Evolutionary conservation across 2,329 filamentous ascomycete genomes (phyloP).

Genomic region (Aspergillus novofumigatus): DNA sequence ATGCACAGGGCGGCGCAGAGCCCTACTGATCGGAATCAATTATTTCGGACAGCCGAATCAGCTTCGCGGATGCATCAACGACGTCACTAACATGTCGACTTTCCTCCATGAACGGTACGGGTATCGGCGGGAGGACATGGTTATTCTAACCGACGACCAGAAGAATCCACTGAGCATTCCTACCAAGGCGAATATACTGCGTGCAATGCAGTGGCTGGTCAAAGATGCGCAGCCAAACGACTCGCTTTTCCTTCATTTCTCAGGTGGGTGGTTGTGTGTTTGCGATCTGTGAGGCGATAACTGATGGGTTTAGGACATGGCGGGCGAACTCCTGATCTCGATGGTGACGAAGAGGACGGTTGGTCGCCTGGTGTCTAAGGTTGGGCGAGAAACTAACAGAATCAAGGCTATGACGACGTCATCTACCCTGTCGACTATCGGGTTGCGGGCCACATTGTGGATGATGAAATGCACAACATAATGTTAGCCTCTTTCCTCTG

Average conservation of each 20-base stretch:
- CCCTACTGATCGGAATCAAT: constrained; percentile 89
- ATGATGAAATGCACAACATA: constrained; percentile 72
- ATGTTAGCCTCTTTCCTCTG: constrained; percentile 40
- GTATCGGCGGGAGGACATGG: constrained; percentile 95
- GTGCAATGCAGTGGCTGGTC: constrained; percentile 98
- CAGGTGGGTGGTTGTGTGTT: constrained; percentile 52
- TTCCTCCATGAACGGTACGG: constrained; percentile 82
- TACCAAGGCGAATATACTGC: constrained; percentile 87
- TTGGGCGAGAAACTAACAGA: neutral
- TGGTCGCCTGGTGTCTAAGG: neutral
- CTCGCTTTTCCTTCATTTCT: constrained; percentile 95
- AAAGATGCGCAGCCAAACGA: constrained; percentile 90
- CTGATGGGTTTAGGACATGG: constrained; percentile 55
- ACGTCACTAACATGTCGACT: constrained; percentile 91
- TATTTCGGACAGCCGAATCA: constrained; percentile 90
- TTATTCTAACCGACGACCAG: constrained; percentile 92
- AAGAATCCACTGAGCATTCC: constrained; percentile 96
- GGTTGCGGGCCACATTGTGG: constrained; percentile 66
- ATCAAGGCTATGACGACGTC: constrained; percentile 63
- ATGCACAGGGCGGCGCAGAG: constrained; percentile 83
- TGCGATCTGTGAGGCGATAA: neutral
- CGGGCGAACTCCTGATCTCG: constrained; percentile 67
- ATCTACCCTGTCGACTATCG: constrained; percentile 74
- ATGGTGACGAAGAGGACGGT: constrained; percentile 72
- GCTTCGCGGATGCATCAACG: constrained; percentile 90